Percentiles rank a stretch among this genome's conserved stretches.
Conservation (phyloP, 176 grass and related monocot genomes). For the Oryza australiensis region DNA sequence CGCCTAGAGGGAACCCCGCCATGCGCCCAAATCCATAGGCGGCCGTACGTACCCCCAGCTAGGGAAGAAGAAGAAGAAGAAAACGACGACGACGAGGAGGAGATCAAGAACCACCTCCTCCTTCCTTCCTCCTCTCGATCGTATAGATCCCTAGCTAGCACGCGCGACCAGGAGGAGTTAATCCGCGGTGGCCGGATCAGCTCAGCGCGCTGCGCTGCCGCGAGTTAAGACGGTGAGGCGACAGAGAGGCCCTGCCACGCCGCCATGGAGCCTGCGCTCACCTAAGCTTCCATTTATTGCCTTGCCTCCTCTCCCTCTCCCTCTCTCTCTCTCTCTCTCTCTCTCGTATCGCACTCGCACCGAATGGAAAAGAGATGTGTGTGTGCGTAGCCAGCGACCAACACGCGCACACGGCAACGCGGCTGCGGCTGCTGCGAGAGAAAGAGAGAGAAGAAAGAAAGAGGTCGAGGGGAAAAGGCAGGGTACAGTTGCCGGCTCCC, state of each 20-base stretch:
- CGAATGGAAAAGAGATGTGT: background rate
- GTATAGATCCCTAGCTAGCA: background rate
- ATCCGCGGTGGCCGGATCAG: conserved; percentile 18
- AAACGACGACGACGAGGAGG: no score
- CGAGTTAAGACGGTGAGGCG: conserved; percentile 65
- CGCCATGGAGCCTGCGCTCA: conserved; percentile 83
- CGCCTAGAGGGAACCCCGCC: conserved; percentile 94
- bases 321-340: background rate
- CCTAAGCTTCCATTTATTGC: conserved; percentile 82
- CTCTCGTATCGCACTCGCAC: background rate
- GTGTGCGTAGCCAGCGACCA: background rate
- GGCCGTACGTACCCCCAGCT: conserved; percentile 1
- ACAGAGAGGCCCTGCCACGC: conserved; percentile 91
- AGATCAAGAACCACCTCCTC: no score
- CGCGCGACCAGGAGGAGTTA: conserved; percentile 12
- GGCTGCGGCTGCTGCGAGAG: background rate
- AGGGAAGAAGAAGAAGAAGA: background rate
- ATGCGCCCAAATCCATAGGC: conserved; percentile 75
- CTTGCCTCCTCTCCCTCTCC: background rate
- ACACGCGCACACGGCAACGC: conserved; percentile 33
- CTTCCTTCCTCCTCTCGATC: background rate
- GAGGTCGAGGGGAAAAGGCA: background rate
- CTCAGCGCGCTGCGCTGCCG: background rate
- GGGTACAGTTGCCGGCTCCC: conserved; percentile 2
- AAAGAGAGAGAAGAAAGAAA: background rate